A percentile compares a stretch with the other conserved stretches of the same genome.
phyloP scores from a whole-genome alignment of 768 basidiomycete species.

The Chalciporus pseudorubinellus region DNA sequence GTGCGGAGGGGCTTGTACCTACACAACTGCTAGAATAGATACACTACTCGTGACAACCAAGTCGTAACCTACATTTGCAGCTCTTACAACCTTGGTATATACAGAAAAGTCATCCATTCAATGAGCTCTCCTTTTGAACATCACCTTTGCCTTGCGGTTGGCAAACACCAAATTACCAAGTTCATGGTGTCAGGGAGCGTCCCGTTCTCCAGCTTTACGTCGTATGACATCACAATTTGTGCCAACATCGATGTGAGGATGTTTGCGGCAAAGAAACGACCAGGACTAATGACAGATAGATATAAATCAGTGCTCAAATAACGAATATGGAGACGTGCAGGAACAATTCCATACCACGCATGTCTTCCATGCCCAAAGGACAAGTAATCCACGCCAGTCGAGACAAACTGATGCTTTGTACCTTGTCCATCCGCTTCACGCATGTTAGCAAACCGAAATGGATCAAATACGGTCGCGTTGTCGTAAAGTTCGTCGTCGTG shows the following conservation, averaged over 20 bases:
- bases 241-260: conserved; percentile 47
- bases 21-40: no score
- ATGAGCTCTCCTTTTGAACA: conserved; percentile 5
- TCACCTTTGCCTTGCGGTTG: neutral
- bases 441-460: conserved; percentile 44
- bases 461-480: conserved; percentile 39
- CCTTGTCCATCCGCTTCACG: conserved; percentile 33
- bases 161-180: neutral
- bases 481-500: conserved; percentile 22
- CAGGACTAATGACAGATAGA: neutral
- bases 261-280: conserved; percentile 41
- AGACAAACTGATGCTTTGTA: conserved; percentile 34
- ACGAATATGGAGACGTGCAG: neutral
- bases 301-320: no score
- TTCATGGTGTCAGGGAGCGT: neutral
- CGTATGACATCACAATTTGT: conserved; percentile 33
- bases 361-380: conserved; percentile 34
- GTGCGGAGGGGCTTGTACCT: no score
- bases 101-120: neutral
- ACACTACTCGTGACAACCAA: no score
- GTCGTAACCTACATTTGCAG: no score
- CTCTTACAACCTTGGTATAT: no score
- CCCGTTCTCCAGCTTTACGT: conserved; percentile 7
- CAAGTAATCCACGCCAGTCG: conserved; percentile 33
- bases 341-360: conserved; percentile 20